Conservation (phyloP, 805 yeast species). For the Saturnispora dispora region DNA sequence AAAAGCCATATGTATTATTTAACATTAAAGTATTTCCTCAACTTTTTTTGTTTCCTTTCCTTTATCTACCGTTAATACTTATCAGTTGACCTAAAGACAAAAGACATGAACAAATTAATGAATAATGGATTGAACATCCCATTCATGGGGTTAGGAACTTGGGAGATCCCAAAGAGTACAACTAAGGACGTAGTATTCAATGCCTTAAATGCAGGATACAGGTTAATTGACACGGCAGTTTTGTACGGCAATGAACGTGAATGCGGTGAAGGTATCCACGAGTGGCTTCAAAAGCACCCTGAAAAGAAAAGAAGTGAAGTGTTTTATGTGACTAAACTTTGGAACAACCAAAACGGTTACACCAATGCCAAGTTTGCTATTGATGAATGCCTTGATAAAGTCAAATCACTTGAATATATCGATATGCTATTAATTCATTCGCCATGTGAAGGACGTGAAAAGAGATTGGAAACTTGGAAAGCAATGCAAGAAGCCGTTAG, state of each 20-base stretch:
- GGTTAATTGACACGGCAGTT: constrained; percentile 41
- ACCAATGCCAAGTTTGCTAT: constrained; percentile 50
- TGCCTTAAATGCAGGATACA: constrained; percentile 36
- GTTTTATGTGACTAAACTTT: constrained; percentile 61
- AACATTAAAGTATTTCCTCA: background rate
- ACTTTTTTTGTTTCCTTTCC: background rate
- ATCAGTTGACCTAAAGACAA: background rate
- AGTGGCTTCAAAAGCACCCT: constrained; percentile 33
- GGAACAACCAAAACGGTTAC: constrained; percentile 62
- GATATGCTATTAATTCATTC: constrained; percentile 63
- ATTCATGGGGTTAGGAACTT: constrained; percentile 42
- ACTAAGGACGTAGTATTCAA: constrained; percentile 34
- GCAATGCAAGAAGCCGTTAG: constrained; percentile 69
- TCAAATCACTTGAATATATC: constrained; percentile 52
- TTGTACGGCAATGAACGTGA: constrained; percentile 40
- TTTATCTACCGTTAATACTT: background rate
- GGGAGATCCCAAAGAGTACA: constrained; percentile 29
- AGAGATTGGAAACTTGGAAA: constrained; percentile 54
- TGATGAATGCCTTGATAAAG: constrained; percentile 41
- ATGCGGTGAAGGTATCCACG: constrained; percentile 39
- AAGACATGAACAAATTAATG: constrained; percentile 20
- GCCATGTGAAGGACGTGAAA: constrained; percentile 40
- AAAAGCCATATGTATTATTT: background rate
- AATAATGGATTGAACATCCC: constrained; percentile 48
- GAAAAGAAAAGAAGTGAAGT: constrained; percentile 40